A percentile compares a stretch with the other conserved stretches of the same genome.
Conservation (phyloP, 176 grass and related monocot genomes). For the Ensete ventricosum region DNA sequence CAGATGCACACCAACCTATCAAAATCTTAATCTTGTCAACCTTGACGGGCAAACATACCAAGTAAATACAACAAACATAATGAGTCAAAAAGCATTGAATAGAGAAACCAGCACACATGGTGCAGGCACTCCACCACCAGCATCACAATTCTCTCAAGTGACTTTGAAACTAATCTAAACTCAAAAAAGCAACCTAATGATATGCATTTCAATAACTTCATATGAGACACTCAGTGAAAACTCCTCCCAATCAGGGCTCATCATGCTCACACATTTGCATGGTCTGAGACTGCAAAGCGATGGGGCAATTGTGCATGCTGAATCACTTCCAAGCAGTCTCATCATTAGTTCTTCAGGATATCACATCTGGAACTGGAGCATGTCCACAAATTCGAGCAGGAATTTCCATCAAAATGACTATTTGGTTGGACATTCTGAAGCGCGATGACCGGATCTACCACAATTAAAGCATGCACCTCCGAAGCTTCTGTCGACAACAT, state of each 20-base stretch:
- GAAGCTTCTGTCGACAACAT: conserved; percentile 53
- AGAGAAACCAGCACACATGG: neutral
- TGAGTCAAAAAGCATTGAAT: too few species aligned
- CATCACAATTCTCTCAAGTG: neutral
- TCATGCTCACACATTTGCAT: neutral
- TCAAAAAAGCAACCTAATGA: neutral
- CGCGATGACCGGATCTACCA: conserved; percentile 64
- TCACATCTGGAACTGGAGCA: neutral
- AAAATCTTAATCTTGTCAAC: too few species aligned
- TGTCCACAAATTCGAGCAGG: neutral
- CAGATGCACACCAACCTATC: too few species aligned
- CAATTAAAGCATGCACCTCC: conserved; percentile 85
- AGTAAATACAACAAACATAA: too few species aligned
- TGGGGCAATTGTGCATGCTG: neutral
- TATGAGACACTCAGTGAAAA: neutral
- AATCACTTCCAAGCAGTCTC: neutral
- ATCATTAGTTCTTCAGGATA: neutral
- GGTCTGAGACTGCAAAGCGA: neutral
- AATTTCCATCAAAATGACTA: conserved; percentile 18
- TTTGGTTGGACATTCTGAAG: conserved; percentile 90
- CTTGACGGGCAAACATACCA: too few species aligned
- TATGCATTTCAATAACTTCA: neutral
- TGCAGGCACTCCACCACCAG: neutral
- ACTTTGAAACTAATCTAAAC: neutral
- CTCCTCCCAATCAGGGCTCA: neutral